Evolutionary conservation across 2,329 filamentous ascomycete species (phyloP), one percentile per base, ranked within the genome.

Genomic region (Penicillium sp.): DNA sequence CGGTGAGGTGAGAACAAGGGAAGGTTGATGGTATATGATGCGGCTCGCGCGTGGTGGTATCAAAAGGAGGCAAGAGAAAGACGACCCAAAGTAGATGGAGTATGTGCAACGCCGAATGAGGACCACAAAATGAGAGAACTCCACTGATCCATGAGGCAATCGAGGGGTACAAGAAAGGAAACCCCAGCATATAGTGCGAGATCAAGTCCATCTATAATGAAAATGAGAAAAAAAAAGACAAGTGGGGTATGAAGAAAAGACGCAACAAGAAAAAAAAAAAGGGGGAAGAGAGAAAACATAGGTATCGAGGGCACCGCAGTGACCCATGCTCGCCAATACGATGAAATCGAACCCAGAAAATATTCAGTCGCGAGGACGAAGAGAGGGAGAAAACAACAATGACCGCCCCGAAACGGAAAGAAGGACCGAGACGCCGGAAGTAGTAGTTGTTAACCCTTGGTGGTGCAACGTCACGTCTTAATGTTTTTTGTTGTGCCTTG

Each of bases 201-300:
- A 62, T 63, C 64, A 53, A 51, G 55, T 61, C 56, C 57, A 62
- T 68, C 63, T 68, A 66, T 66, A 54, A 32, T 32, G 29, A 32
- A 32, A 32, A 8, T 11, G 29, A 32, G 4, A 4, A 11, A 13
- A 37, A 56, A 66, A 59, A 62, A 55, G 61, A 62, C 66, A 62
- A 66, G 50, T 60, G 61, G 66, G 66, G 66, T 69, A 70, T 69
- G 66, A 66, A 61, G 54, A 62, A 54, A 61, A 62, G 56, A 54
- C 9, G 27, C 27, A 43, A 37, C 25, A 9, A n/a, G 36, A 34
- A 43, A 7, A 33, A 43, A 43, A 27, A 34, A 9, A 26, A 51
- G 50, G 55, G 52, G 39, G 28, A n/a, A 32, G 46, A 55, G 49
- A 54, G 11, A 32, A 32, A 11, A 32, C 18, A 18, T 3, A 18